These are phyloP conservation scores for Pyrus hybrid DNA, from an alignment of 331 rosid genomes.

Conservation along the genomic window DNA sequence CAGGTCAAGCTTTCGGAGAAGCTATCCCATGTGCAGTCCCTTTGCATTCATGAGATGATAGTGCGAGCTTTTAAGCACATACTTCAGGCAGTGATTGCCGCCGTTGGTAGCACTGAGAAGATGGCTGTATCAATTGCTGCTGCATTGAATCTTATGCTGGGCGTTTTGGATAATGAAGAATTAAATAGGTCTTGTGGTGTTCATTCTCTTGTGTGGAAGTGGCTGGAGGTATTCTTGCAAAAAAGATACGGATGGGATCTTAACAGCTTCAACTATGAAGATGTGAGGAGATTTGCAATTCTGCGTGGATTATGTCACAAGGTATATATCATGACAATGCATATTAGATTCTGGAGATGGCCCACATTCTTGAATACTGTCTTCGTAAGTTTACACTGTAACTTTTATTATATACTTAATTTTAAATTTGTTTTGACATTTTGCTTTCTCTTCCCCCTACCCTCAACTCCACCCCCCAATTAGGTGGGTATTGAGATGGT, in stretches of 20 bases:
- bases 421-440: conserved; percentile 5
- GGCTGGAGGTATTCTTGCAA: conserved; percentile 75
- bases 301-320: conserved; percentile 95
- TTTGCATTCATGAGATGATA: conserved; percentile 96
- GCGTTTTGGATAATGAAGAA: conserved; percentile 56
- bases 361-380: not conserved
- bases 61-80: conserved; percentile 99
- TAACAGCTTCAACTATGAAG: conserved; percentile 53
- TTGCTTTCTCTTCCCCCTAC: conserved; percentile 3
- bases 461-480: not conserved
- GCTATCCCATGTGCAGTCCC: conserved; percentile 93
- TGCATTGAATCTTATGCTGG: conserved; percentile 79
- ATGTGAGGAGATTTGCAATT: conserved; percentile 84
- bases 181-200: conserved; percentile 41
- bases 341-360: conserved; percentile 3
- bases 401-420: not conserved
- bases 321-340: conserved; percentile 38
- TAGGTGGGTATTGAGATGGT: conserved; percentile 95
- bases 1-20: conserved; percentile 98
- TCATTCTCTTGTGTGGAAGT: conserved; percentile 73
- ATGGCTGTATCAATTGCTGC: conserved; percentile 73
- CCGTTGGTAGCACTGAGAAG: conserved; percentile 52
- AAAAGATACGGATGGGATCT: conserved; percentile 89
- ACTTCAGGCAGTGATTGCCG: conserved; percentile 85
- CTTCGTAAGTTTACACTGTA: not conserved